A percentile compares a stretch with the other conserved stretches of the same genome.
Conservation (phyloP, 768 basidiomycete genomes). For the Hortiboletus campestris region DNA sequence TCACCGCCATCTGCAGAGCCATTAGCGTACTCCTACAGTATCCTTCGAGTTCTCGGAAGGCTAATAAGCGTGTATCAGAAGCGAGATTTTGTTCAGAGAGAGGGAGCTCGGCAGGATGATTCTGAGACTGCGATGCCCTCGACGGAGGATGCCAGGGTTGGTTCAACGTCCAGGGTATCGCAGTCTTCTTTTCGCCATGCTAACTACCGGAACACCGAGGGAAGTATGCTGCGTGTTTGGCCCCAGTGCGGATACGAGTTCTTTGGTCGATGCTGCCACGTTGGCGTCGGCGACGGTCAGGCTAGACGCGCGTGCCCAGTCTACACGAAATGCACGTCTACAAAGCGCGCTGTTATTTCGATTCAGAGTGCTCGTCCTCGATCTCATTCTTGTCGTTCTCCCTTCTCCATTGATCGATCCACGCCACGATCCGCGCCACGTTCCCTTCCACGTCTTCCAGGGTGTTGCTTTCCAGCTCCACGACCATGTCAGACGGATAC, state of each 20-base stretch:
- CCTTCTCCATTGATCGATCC: conserved; percentile 76
- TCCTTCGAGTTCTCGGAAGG: conserved; percentile 68
- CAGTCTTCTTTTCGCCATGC: no score
- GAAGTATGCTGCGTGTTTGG: background rate
- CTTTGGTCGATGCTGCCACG: no score
- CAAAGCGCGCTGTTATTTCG: background rate
- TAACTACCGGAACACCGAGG: background rate
- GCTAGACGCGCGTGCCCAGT: background rate
- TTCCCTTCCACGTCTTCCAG: conserved; percentile 83
- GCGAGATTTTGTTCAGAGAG: conserved; percentile 53
- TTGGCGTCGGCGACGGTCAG: background rate
- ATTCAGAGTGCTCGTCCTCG: background rate
- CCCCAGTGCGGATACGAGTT: no score
- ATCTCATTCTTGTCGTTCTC: conserved; percentile 15
- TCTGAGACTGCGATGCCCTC: conserved; percentile 76
- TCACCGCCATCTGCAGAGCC: conserved; percentile 54
- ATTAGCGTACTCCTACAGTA: conserved; percentile 69
- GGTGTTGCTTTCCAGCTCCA: conserved; percentile 76
- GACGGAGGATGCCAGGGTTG: conserved; percentile 68
- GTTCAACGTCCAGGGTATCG: conserved; percentile 72
- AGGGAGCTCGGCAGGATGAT: conserved; percentile 55
- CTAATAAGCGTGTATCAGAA: conserved; percentile 90
- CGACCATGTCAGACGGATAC: conserved; percentile 82
- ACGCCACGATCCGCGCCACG: conserved; percentile 78
- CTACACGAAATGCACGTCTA: background rate